phyloP scores from a whole-genome alignment of 495 filamentous ascomycete genomes.

The Penicillium robsamsonii region DNA sequence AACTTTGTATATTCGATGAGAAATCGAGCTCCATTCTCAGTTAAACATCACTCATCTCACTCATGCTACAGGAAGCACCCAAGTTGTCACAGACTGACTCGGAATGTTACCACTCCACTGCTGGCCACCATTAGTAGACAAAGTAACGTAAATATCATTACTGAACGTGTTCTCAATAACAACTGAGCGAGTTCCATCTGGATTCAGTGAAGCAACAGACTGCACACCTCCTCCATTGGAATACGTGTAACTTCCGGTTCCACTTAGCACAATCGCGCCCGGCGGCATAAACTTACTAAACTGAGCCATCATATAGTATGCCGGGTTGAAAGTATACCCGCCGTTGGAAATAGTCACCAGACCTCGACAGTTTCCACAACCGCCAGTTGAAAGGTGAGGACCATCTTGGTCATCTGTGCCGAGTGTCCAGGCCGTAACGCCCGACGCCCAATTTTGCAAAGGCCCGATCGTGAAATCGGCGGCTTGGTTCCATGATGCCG shows the following conservation, averaged over 20 bases:
- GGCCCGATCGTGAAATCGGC: slow-evolving; percentile 55
- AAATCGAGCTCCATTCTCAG: background rate
- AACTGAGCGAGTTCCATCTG: slow-evolving; percentile 50
- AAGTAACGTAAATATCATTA: slow-evolving; percentile 49
- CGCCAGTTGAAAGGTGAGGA: slow-evolving; percentile 48
- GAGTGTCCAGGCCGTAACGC: slow-evolving; percentile 53
- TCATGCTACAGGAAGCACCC: slow-evolving; percentile 44
- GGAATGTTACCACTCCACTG: slow-evolving; percentile 52
- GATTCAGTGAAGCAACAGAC: slow-evolving; percentile 50
- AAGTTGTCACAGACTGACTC: slow-evolving; percentile 50
- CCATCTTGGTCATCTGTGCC: slow-evolving; percentile 51
- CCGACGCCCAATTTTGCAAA: slow-evolving; percentile 56
- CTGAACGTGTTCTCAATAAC: slow-evolving; percentile 54
- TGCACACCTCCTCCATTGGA: slow-evolving; percentile 42
- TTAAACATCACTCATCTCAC: background rate
- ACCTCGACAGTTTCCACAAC: slow-evolving; percentile 50
- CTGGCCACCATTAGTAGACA: slow-evolving; percentile 43
- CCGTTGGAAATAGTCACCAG: slow-evolving; percentile 47
- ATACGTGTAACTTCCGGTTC: slow-evolving; percentile 49
- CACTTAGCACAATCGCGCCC: slow-evolving; percentile 46
- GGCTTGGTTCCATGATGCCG: slow-evolving; percentile 48
- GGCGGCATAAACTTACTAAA: slow-evolving; percentile 56
- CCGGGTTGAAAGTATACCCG: slow-evolving; percentile 45
- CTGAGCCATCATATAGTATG: slow-evolving; percentile 58
- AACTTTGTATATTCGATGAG: background rate